Conservation (phyloP, 306 rosid species). For the Oemleria cerasiformis region DNA sequence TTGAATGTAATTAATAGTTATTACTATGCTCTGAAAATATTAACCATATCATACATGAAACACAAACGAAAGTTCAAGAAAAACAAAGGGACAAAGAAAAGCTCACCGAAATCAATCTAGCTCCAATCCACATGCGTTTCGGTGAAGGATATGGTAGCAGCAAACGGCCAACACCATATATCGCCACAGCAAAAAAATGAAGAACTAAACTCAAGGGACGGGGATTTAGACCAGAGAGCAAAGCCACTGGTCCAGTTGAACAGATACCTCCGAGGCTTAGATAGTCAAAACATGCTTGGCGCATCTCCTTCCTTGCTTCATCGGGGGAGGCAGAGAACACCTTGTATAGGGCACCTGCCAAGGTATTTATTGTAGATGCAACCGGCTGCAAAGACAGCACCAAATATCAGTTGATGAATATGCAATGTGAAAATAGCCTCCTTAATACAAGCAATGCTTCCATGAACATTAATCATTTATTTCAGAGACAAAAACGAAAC, state of each 20-base stretch:
- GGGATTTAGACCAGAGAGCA: slow-evolving; percentile 64
- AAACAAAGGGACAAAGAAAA: neutral
- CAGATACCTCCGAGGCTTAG: slow-evolving; percentile 50
- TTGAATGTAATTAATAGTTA: no score
- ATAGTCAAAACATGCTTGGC: slow-evolving; percentile 55
- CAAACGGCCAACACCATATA: slow-evolving; percentile 63
- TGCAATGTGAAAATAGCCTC: neutral
- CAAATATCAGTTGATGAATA: neutral
- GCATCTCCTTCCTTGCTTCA: slow-evolving; percentile 46
- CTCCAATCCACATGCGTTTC: slow-evolving; percentile 52
- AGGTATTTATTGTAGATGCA: slow-evolving; percentile 57
- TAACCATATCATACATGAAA: neutral
- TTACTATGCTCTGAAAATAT: neutral
- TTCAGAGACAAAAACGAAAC: neutral
- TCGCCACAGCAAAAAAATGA: slow-evolving; percentile 65
- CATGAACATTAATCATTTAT: neutral
- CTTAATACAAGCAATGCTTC: neutral
- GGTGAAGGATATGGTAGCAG: slow-evolving; percentile 64
- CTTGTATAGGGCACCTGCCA: slow-evolving; percentile 55
- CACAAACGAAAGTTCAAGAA: neutral
- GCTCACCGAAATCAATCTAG: slow-evolving; percentile 55
- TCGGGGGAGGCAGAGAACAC: slow-evolving; percentile 48
- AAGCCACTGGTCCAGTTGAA: slow-evolving; percentile 49
- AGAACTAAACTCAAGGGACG: slow-evolving; percentile 52
- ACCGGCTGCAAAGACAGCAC: slow-evolving; percentile 41